A percentile compares a stretch with the other conserved stretches of the same genome.
phyloP scores from a whole-genome alignment of 2,329 filamentous ascomycete species.

The Penicillium griseofulvum region DNA sequence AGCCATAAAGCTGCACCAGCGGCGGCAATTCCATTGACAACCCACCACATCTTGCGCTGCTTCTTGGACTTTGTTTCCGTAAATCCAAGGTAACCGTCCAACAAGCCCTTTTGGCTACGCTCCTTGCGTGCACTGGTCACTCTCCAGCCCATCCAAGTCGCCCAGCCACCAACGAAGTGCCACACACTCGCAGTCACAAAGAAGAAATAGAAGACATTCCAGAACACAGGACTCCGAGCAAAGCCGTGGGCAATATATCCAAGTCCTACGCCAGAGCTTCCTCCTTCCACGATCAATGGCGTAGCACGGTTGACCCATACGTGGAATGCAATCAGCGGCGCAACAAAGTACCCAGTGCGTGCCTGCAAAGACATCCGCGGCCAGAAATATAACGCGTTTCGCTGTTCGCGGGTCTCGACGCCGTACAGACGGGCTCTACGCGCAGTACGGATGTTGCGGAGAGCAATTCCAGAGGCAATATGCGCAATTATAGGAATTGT shows the following conservation, averaged over 20 bases:
- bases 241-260: slow-evolving; percentile 85
- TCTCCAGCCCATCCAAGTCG: slow-evolving; percentile 70
- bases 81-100: slow-evolving; percentile 34
- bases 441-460: slow-evolving; percentile 71
- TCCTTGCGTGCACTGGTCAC: slow-evolving; percentile 36
- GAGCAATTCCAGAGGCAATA: slow-evolving; percentile 69
- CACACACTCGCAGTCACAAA: slow-evolving; percentile 67
- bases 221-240: slow-evolving; percentile 63
- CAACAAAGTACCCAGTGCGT: slow-evolving; percentile 68
- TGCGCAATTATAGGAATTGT: slow-evolving; percentile 72
- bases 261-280: slow-evolving; percentile 80
- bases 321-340: slow-evolving; percentile 67
- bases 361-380: slow-evolving; percentile 69
- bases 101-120: slow-evolving; percentile 27
- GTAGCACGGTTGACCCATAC: slow-evolving; percentile 71
- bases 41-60: slow-evolving; percentile 66
- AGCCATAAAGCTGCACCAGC: slow-evolving; percentile 70
- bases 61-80: slow-evolving; percentile 52
- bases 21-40: slow-evolving; percentile 64
- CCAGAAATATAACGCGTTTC: slow-evolving; percentile 55
- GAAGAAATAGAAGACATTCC: slow-evolving; percentile 67
- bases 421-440: slow-evolving; percentile 75
- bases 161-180: slow-evolving; percentile 81
- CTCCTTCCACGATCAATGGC: slow-evolving; percentile 74
- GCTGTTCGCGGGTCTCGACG: slow-evolving; percentile 58